These are phyloP conservation scores for Trichocladium uniseriatum DNA, from an alignment of 495 filamentous ascomycete genomes.

Conservation along the genomic window DNA sequence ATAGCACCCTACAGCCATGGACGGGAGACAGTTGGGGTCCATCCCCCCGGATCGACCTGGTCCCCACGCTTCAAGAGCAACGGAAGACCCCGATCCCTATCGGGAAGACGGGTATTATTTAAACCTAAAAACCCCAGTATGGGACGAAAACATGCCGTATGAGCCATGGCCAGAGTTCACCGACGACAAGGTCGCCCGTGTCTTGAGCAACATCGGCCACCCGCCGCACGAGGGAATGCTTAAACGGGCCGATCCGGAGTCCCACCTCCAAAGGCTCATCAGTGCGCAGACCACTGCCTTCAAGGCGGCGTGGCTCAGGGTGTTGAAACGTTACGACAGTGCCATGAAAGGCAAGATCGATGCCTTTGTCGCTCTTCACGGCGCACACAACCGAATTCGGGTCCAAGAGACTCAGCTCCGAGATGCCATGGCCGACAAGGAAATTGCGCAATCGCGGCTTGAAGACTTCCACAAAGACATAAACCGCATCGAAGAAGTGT, in stretches of 20 bases:
- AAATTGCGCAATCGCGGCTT: neutral
- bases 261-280: neutral
- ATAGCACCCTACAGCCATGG: too few relatives aligned
- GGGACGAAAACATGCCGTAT: neutral
- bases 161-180: neutral
- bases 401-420: neutral
- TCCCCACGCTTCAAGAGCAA: too few relatives aligned
- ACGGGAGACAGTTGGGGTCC: too few relatives aligned
- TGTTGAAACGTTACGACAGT: neutral
- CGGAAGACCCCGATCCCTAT: too few relatives aligned
- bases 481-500: neutral
- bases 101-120: neutral
- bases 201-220: neutral
- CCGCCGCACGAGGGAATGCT: neutral
- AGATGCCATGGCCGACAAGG: neutral
- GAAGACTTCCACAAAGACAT: neutral
- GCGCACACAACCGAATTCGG: neutral
- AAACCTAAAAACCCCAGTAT: neutral
- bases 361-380: neutral
- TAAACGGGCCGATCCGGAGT: neutral
- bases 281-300: neutral
- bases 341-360: neutral
- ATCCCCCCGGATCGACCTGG: too few relatives aligned
- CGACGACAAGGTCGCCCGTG: neutral
- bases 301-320: neutral